Conservation (phyloP, 345 rosid genomes). For the Kandelia obovata region DNA sequence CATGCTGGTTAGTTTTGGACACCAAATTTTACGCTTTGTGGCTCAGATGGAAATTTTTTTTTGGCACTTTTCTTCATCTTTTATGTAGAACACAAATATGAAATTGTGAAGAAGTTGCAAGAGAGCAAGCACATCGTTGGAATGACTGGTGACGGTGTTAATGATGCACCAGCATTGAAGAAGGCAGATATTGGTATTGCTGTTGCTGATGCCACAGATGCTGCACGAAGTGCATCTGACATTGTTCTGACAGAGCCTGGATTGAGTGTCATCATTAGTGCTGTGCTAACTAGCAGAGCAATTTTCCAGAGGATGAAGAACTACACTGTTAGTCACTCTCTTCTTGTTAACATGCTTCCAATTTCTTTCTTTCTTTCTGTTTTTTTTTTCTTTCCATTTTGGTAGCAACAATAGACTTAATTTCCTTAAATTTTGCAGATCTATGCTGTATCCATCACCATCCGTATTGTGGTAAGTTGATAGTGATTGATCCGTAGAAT, state of each 20-base stretch:
- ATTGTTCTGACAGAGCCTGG: slow-evolving; percentile 33
- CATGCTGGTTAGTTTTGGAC: too few species aligned
- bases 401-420: background rate
- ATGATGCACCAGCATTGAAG: slow-evolving; percentile 36
- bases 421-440: slow-evolving; percentile 16
- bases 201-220: slow-evolving; percentile 35
- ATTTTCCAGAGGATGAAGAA: slow-evolving; percentile 38
- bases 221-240: slow-evolving; percentile 34
- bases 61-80: background rate
- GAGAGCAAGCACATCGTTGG: slow-evolving; percentile 34
- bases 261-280: slow-evolving; percentile 33
- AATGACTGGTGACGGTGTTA: slow-evolving; percentile 39
- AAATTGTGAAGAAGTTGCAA: slow-evolving; percentile 36
- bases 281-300: slow-evolving; percentile 32
- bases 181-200: slow-evolving; percentile 36
- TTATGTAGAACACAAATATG: slow-evolving; percentile 30
- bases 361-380: background rate
- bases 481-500: background rate
- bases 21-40: too few species aligned
- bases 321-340: slow-evolving; percentile 25
- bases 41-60: background rate
- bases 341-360: background rate
- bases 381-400: background rate
- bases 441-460: slow-evolving; percentile 36
- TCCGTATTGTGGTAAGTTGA: slow-evolving; percentile 31